Evolutionary conservation across 352 stramenopile genomes (phyloP).

Genomic region (Globisporangium spiculum): DNA sequence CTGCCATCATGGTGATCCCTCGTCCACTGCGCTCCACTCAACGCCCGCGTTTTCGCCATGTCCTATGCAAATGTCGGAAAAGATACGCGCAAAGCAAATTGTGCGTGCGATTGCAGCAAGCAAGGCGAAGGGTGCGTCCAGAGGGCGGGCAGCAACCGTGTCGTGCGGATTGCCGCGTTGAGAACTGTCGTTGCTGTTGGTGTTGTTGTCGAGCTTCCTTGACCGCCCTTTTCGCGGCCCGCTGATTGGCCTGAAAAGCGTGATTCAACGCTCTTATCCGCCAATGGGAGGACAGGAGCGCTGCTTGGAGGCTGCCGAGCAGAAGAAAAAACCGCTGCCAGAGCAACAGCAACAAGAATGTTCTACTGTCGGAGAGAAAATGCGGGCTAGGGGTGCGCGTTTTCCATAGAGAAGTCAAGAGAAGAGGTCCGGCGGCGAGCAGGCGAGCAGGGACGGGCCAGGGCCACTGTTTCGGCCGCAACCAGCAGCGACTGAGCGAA

Average conservation of each 20-base stretch:
- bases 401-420: neutral
- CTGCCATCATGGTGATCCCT: neutral
- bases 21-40: conserved; percentile 1
- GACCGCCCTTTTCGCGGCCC: neutral
- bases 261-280: neutral
- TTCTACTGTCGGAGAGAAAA: neutral
- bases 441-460: too few species aligned
- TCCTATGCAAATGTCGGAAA: conserved; percentile 3
- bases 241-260: neutral
- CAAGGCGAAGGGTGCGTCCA: neutral
- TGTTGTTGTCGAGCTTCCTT: neutral
- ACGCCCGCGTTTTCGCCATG: neutral
- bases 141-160: too few species aligned
- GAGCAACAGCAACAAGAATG: conserved; percentile 7
- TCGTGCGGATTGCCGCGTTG: too few species aligned
- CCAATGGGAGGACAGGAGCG: neutral
- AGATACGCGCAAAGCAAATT: neutral
- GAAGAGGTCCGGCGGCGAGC: neutral
- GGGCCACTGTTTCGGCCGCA: neutral
- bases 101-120: conserved; percentile 5
- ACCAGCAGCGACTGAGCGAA: neutral
- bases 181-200: too few species aligned
- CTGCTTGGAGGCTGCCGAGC: neutral
- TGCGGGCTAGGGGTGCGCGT: neutral
- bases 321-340: neutral